Evolutionary conservation across 176 grass and related monocot genomes (phyloP).

Genomic region (Panicum miliaceum): DNA sequence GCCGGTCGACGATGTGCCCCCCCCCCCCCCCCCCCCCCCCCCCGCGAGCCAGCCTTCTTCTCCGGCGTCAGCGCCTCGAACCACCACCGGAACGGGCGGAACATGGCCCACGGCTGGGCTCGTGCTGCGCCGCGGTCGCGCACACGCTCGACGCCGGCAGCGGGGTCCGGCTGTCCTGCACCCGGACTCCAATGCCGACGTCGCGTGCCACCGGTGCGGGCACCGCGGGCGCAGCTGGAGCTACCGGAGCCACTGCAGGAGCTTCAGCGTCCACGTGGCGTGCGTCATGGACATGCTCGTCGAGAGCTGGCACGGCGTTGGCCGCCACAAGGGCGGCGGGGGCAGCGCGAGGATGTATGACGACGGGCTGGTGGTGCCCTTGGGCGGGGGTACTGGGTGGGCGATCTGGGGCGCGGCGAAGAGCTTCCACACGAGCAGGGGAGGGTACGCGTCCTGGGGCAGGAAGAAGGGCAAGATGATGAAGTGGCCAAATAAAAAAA

Average conservation of each 20-base stretch:
- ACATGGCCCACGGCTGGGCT: too few relatives aligned
- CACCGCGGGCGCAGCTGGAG: conserved; percentile 86
- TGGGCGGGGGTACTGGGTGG: conserved; percentile 57
- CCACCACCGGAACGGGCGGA: too few relatives aligned
- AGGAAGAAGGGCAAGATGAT: conserved; percentile 80
- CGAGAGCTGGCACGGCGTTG: conserved; percentile 83
- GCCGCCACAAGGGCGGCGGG: conserved; percentile 40
- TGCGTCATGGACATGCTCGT: conserved; percentile 89
- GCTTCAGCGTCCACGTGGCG: conserved; percentile 92
- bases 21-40: too few relatives aligned
- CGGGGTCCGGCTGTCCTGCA: conserved; percentile 40
- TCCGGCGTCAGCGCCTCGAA: conserved; percentile 57
- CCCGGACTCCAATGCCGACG: conserved; percentile 56
- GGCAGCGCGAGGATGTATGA: too few relatives aligned
- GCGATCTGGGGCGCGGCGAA: conserved; percentile 70
- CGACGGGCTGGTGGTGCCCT: conserved; percentile 30
- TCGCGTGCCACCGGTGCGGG: conserved; percentile 81
- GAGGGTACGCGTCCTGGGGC: conserved; percentile 57
- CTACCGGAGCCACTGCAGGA: conserved; percentile 84
- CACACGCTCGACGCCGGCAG: conserved; percentile 64
- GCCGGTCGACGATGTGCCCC: conserved; percentile 39
- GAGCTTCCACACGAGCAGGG: conserved; percentile 65
- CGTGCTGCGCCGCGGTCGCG: conserved; percentile 87
- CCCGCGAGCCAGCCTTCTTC: conserved; percentile 50
- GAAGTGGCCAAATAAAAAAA: too few relatives aligned